Conservation (phyloP, 371 early-diverging fungal species). For the Syncephalastrum racemosum region DNA sequence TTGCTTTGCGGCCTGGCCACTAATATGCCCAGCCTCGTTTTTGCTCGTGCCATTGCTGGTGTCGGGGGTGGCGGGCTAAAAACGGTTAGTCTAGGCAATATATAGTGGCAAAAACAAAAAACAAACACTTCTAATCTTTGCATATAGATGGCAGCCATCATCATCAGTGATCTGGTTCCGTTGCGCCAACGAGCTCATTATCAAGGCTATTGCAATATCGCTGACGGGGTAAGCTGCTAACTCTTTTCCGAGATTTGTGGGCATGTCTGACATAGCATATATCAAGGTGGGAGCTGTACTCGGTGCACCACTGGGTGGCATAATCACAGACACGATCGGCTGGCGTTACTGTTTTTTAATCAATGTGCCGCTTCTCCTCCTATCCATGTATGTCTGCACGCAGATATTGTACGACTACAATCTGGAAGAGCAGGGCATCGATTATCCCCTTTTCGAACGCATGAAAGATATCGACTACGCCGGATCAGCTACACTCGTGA, state of each 20-base stretch:
- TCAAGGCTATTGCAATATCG: conserved; percentile 50
- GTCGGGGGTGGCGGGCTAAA: conserved; percentile 74
- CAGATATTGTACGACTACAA: conserved; percentile 41
- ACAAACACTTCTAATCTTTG: conserved; percentile 7
- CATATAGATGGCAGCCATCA: conserved; percentile 23
- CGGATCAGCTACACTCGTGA: conserved; percentile 56
- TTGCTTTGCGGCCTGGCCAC: conserved; percentile 58
- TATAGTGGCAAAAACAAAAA: too few species aligned
- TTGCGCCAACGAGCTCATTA: conserved; percentile 50
- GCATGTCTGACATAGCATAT: conserved; percentile 27
- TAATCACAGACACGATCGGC: conserved; percentile 49
- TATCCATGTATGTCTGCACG: conserved; percentile 50
- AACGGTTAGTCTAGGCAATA: conserved; percentile 26
- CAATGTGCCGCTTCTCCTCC: conserved; percentile 70
- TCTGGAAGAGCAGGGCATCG: conserved; percentile 26
- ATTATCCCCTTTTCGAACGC: conserved; percentile 48
- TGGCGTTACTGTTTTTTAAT: conserved; percentile 74
- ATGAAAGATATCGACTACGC: conserved; percentile 64
- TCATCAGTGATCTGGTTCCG: conserved; percentile 45
- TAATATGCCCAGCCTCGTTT: conserved; percentile 66
- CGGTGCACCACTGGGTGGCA: conserved; percentile 73
- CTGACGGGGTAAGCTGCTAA: conserved; percentile 39
- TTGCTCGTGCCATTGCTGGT: conserved; percentile 75
- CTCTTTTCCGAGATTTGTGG: conserved; percentile 12
- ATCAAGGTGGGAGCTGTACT: conserved; percentile 64